A percentile compares a stretch with the other conserved stretches of the same genome.
Evolutionary conservation across 2,329 filamentous ascomycete genomes (phyloP).

Genomic region (Dothistroma septosporum): DNA sequence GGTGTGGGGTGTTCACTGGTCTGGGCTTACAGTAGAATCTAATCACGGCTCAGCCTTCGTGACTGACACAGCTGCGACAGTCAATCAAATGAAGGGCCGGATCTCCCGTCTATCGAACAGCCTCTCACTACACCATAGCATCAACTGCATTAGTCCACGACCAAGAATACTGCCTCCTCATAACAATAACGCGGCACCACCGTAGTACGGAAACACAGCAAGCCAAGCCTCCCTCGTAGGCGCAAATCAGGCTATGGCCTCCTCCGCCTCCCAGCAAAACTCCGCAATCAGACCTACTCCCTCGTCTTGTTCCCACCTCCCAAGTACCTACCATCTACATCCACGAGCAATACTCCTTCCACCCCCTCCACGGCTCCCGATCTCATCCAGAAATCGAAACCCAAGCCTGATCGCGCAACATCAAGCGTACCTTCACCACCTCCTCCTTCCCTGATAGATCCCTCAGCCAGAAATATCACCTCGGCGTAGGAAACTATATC

Average conservation of each 20-base stretch:
- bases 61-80: not conserved
- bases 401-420: not conserved
- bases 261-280: not conserved
- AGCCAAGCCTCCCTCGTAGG: not conserved
- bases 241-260: too few relatives aligned
- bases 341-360: not conserved
- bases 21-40: not conserved
- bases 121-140: too few relatives aligned
- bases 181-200: not conserved
- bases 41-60: not conserved
- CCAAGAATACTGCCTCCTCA: not conserved
- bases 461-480: too few relatives aligned
- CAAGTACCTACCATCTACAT: not conserved
- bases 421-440: not conserved
- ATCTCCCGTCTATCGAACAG: too few relatives aligned
- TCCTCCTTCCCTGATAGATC: too few relatives aligned
- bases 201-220: not conserved
- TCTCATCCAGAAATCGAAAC: not conserved
- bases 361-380: not conserved
- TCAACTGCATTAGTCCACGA: too few relatives aligned
- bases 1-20: not conserved
- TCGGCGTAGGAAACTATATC: too few relatives aligned
- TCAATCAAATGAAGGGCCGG: not conserved
- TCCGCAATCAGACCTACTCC: slow-evolving; percentile 2
- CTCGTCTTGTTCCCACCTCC: not conserved